Percentiles rank a stretch among this genome's conserved stretches.
phyloP scores from a whole-genome alignment of 2,329 filamentous ascomycete species.

The Tolypocladium album region DNA sequence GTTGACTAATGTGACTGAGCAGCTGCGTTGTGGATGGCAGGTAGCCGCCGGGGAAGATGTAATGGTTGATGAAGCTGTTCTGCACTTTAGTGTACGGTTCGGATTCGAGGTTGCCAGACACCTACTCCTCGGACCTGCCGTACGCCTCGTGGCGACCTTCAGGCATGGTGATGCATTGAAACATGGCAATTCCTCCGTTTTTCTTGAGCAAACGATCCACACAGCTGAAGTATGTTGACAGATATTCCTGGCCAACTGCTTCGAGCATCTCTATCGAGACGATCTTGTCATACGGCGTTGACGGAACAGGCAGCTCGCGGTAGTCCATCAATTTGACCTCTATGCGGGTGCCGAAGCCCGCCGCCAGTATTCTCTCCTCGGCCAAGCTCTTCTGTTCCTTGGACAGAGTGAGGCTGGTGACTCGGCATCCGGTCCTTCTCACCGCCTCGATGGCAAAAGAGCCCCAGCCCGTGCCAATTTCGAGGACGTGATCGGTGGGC shows the following conservation, averaged over 20 bases:
- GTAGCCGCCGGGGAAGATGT: constrained; percentile 72
- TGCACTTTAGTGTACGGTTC: neutral
- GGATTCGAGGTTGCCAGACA: constrained; percentile 1
- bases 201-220: constrained; percentile 54
- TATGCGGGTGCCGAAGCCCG: constrained; percentile 49
- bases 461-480: constrained; percentile 70
- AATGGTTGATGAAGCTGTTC: constrained; percentile 56
- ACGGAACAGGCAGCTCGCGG: constrained; percentile 44
- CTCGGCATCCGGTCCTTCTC: constrained; percentile 51
- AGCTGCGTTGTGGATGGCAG: constrained; percentile 48
- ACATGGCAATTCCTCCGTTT: constrained; percentile 55
- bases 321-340: constrained; percentile 61
- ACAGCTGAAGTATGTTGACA: constrained; percentile 56
- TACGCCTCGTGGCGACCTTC: constrained; percentile 58
- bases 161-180: constrained; percentile 71
- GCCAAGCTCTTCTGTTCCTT: constrained; percentile 59
- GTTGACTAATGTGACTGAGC: constrained; percentile 46
- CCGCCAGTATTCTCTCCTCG: constrained; percentile 50
- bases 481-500: constrained; percentile 55
- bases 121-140: constrained; percentile 51
- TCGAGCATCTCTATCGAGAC: constrained; percentile 73
- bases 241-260: constrained; percentile 57
- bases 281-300: constrained; percentile 54
- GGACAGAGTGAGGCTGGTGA: constrained; percentile 59
- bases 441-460: constrained; percentile 63